Conservation (phyloP, 1,284 basidiomycete species). For the Wolfiporia cocos region DNA sequence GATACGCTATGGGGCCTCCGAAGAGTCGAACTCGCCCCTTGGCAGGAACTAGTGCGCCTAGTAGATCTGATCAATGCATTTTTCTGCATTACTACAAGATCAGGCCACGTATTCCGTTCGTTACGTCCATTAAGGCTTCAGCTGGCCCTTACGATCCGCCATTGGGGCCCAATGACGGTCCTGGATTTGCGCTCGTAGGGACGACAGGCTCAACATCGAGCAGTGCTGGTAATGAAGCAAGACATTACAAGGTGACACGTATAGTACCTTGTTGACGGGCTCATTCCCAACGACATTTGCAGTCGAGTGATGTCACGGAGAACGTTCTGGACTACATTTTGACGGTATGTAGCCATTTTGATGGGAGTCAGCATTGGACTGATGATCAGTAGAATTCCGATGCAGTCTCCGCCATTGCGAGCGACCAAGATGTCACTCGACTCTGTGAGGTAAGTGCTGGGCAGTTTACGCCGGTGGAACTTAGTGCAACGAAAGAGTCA, state of each 20-base stretch:
- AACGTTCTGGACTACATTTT: conserved; percentile 16
- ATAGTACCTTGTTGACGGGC: background rate
- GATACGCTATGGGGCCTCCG: conserved; percentile 10
- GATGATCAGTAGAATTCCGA: conserved; percentile 5
- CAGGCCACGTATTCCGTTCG: conserved; percentile 9
- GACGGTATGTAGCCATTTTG: conserved; percentile 6
- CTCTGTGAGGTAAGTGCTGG: conserved; percentile 10
- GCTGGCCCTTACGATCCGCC: conserved; percentile 10
- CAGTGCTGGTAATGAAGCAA: conserved; percentile 8
- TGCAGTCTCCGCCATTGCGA: conserved; percentile 14
- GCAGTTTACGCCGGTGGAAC: background rate
- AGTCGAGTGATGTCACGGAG: conserved; percentile 14
- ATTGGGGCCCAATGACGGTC: conserved; percentile 4
- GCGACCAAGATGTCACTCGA: conserved; percentile 12
- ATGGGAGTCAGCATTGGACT: too few relatives aligned
- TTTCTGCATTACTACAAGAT: conserved; percentile 20
- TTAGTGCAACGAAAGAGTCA: too few relatives aligned
- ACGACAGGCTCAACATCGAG: background rate
- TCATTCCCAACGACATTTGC: too few relatives aligned
- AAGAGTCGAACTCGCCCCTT: conserved; percentile 1
- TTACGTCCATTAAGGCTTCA: conserved; percentile 11
- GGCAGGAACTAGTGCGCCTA: background rate
- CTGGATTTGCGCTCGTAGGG: too few relatives aligned
- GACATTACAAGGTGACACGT: conserved; percentile 1
- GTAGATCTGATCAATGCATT: conserved; percentile 5